These are phyloP conservation scores for Globisporangium cystogenes DNA, from an alignment of 352 stramenopile species.

Conservation along the genomic window DNA sequence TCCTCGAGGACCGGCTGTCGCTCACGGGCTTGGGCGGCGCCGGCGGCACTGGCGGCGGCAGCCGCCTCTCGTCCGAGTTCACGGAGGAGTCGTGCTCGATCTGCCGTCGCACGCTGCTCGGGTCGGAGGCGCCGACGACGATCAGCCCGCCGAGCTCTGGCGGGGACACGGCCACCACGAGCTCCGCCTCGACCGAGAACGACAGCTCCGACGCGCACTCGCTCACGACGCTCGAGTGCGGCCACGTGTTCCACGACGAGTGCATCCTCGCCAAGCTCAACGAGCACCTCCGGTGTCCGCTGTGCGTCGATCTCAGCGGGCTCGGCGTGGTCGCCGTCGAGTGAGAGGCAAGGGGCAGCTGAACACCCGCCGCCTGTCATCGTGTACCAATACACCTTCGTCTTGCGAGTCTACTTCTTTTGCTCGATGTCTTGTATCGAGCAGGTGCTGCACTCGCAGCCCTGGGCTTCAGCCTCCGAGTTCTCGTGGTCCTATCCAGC, in stretches of 20 bases:
- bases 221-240: constrained; percentile 72
- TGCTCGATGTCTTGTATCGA: no score
- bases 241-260: constrained; percentile 84
- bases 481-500: background rate
- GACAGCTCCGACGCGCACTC: constrained; percentile 32
- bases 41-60: constrained; percentile 12
- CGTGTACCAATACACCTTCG: no score
- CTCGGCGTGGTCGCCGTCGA: background rate
- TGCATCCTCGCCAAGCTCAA: constrained; percentile 85
- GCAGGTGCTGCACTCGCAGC: no score
- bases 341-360: background rate
- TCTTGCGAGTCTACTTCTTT: no score
- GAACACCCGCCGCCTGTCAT: no score
- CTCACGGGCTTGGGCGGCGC: constrained; percentile 22
- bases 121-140: constrained; percentile 19
- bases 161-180: constrained; percentile 11
- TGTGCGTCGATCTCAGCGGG: constrained; percentile 24
- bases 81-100: constrained; percentile 47
- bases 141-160: constrained; percentile 28
- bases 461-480: background rate
- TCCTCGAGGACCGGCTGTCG: constrained; percentile 51
- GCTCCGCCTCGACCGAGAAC: constrained; percentile 13
- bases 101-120: constrained; percentile 37
- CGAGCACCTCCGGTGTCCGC: constrained; percentile 54
- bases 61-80: constrained; percentile 14